Evolutionary conservation across 768 basidiomycete genomes (phyloP), one percentile per base, ranked within the genome.

Genomic region (Serendipita sp.): DNA sequence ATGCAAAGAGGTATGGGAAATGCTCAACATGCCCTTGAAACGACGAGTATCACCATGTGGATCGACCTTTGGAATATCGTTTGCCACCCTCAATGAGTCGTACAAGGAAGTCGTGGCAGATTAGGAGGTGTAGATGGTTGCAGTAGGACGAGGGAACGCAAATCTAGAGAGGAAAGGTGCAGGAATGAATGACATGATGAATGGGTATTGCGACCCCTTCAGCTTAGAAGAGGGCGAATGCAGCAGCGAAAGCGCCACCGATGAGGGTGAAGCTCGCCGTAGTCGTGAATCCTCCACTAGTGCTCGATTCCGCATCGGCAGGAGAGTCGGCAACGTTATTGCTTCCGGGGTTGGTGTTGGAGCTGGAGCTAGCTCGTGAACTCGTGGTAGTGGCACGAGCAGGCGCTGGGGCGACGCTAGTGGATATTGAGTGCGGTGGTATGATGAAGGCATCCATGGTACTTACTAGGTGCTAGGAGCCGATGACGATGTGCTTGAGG

Each of bases 181-280:
- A 31, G n/a, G 26, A 31, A 30, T 9, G 30, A 58, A 58, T 4
- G 22, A 31, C 7, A 22, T 9, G 22, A 24, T 24, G 33, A n/a
- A n/a, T 28, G 53, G 53, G 53, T 30, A 58, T 48, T 33, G n/a
- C 13, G 9, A 24, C 33, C 53, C 53, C n/a, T 50, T n/a, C 20
- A 30, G 45, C 45, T 58, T 58, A 58, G 53, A 58, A 31, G 53
- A 58, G 53, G 53, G 53, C 53, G 30, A 34, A 28, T n/a, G 30
- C 24, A n/a, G 53, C 53, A 31, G 33, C 22, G 26, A 58, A 20
- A 33, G 53, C 53, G 31, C 53, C 53, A 24, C 20, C 24, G 26
- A 33, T 33, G 30, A 58, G 17, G 30, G 53, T 58, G 53, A 58
- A 4, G 20, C 53, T 58, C 11, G 53, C 53, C 11, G 53, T 58